These are phyloP conservation scores for Angophora floribunda DNA, from an alignment of 345 rosid genomes.

Conservation along the genomic window DNA sequence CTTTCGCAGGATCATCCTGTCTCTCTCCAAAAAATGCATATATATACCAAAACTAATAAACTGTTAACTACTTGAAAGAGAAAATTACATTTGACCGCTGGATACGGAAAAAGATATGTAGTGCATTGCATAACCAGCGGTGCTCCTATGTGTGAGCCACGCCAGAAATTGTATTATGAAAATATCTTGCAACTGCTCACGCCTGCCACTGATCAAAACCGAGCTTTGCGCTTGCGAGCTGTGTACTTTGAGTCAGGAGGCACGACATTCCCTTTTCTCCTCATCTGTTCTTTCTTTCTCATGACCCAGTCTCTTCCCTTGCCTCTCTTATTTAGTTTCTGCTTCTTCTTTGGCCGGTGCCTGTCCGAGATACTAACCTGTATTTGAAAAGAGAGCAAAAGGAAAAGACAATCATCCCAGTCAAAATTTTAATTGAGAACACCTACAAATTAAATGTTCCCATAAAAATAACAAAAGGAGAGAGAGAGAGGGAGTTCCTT, in stretches of 20 bases:
- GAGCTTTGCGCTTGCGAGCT: slow-evolving; percentile 68
- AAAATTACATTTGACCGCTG: neutral
- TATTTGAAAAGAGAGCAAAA: neutral
- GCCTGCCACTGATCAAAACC: slow-evolving; percentile 29
- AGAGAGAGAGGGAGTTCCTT: neutral
- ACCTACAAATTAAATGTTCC: neutral
- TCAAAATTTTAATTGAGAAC: neutral
- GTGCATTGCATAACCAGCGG: neutral
- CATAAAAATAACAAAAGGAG: neutral
- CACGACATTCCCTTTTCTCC: slow-evolving; percentile 69
- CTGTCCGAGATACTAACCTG: slow-evolving; percentile 66
- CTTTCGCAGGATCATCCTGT: neutral
- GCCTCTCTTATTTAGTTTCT: slow-evolving; percentile 51
- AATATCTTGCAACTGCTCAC: neutral
- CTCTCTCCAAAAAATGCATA: neutral
- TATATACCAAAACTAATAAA: neutral
- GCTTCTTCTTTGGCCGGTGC: slow-evolving; percentile 76
- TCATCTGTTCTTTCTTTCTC: slow-evolving; percentile 81
- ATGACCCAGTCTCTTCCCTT: slow-evolving; percentile 74
- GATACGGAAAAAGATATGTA: neutral
- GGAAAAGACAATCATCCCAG: neutral
- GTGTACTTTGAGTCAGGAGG: slow-evolving; percentile 80
- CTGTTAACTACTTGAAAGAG: neutral
- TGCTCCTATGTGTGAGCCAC: neutral
- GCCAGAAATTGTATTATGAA: neutral